Evolutionary conservation across 2,329 filamentous ascomycete species (phyloP).

Genomic region (Cladosporium cucumerinum): DNA sequence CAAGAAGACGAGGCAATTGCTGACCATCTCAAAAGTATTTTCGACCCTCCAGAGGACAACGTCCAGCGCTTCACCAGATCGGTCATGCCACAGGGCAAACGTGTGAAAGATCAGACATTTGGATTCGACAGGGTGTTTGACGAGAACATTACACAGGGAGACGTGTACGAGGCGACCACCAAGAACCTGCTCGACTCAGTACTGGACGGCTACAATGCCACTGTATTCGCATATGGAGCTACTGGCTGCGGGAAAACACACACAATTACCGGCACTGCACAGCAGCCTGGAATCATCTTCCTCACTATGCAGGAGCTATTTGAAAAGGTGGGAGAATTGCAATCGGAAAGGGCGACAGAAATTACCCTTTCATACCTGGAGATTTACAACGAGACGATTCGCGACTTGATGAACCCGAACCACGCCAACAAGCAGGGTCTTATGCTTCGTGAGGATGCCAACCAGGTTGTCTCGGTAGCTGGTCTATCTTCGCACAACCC

Average conservation of each 20-base stretch:
- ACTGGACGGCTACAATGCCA: conserved; percentile 96
- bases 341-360: conserved; percentile 83
- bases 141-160: conserved; percentile 84
- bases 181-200: conserved; percentile 88
- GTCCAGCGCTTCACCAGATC: conserved; percentile 83
- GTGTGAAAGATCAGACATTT: conserved; percentile 96
- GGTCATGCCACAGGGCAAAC: conserved; percentile 75
- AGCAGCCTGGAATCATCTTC: conserved; percentile 96
- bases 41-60: conserved; percentile 94
- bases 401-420: conserved; percentile 83
- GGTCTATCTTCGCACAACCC: conserved; percentile 90
- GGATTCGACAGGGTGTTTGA: conserved; percentile 96
- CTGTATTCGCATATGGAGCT: conserved; percentile 95
- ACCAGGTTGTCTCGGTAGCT: conserved; percentile 86
- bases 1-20: neutral
- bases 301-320: conserved; percentile 98
- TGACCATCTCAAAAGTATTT: conserved; percentile 61
- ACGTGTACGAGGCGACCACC: conserved; percentile 94
- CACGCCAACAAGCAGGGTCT: conserved; percentile 77
- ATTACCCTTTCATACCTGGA: conserved; percentile 92
- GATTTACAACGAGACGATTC: conserved; percentile 99
- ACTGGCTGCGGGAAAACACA: conserved; percentile 98
- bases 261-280: conserved; percentile 83
- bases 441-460: conserved; percentile 91
- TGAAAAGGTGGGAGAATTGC: conserved; percentile 85